Percentiles rank a stretch among this genome's conserved stretches.
phyloP scores from a whole-genome alignment of 148 eudicot genomes.

The Euryodendron excelsum region DNA sequence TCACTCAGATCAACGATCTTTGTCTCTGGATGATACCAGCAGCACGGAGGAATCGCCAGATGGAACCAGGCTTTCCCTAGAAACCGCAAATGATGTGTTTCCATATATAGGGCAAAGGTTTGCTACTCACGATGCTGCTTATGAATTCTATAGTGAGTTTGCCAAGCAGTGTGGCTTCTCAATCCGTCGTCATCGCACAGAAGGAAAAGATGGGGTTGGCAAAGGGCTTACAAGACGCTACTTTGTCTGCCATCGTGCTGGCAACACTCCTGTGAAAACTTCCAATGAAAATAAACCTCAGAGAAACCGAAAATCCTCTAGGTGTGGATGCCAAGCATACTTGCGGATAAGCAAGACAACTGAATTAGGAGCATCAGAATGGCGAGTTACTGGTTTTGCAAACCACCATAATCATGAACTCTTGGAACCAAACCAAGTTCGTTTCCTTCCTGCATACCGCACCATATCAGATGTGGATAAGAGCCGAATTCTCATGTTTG shows the following conservation, averaged over 20 bases:
- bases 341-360: conserved; percentile 81
- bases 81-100: conserved; percentile 52
- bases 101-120: conserved; percentile 91
- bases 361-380: conserved; percentile 67
- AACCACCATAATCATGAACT: conserved; percentile 94
- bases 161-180: conserved; percentile 91
- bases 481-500: conserved; percentile 83
- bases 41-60: conserved; percentile 84
- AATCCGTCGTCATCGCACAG: conserved; percentile 91
- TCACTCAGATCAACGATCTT: conserved; percentile 75
- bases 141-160: conserved; percentile 83
- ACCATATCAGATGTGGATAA: conserved; percentile 82
- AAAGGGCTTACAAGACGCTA: conserved; percentile 93
- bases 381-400: conserved; percentile 91
- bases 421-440: conserved; percentile 86
- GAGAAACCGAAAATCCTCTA: conserved; percentile 84
- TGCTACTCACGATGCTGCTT: conserved; percentile 84
- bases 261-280: conserved; percentile 74
- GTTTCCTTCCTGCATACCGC: conserved; percentile 93
- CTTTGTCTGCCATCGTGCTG: conserved; percentile 97
- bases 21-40: conserved; percentile 75
- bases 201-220: conserved; percentile 94
- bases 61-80: conserved; percentile 57
- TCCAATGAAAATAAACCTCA: conserved; percentile 71
- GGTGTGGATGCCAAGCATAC: conserved; percentile 97